A percentile compares a stretch with the other conserved stretches of the same genome.
phyloP scores from a whole-genome alignment of 345 rosid genomes.

The Odontarrhena argentea region DNA sequence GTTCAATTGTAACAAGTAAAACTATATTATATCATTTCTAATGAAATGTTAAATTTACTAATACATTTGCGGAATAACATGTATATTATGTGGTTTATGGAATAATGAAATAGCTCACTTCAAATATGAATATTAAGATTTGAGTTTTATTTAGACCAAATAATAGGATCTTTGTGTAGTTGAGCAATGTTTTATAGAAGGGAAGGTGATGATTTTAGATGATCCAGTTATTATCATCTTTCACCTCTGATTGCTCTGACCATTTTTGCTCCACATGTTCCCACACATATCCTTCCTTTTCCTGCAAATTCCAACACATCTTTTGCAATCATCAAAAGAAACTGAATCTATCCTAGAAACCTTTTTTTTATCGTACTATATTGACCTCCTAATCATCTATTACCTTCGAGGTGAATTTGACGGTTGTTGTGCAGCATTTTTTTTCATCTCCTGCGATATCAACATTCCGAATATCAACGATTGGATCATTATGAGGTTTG shows the following conservation, averaged over 20 bases:
- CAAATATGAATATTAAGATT: too few relatives aligned
- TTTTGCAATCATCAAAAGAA: conserved; percentile 22
- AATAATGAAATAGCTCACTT: too few relatives aligned
- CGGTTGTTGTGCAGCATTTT: conserved; percentile 60
- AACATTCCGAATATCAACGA: background rate
- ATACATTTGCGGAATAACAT: too few relatives aligned
- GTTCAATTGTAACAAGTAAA: too few relatives aligned
- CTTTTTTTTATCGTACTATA: background rate
- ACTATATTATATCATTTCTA: too few relatives aligned
- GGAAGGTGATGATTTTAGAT: conserved; percentile 12
- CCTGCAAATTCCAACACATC: conserved; percentile 40
- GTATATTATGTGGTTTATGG: too few relatives aligned
- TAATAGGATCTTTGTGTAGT: too few relatives aligned
- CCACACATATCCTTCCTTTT: conserved; percentile 46
- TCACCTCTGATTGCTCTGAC: conserved; percentile 54
- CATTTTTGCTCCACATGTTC: conserved; percentile 71
- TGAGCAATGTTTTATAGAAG: background rate
- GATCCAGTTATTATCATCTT: conserved; percentile 54
- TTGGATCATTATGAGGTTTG: background rate
- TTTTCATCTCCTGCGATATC: conserved; percentile 57
- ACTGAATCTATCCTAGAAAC: conserved; percentile 1
- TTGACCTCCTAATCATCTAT: conserved; percentile 13
- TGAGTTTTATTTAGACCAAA: too few relatives aligned
- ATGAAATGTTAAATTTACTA: too few relatives aligned
- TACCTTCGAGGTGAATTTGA: conserved; percentile 58